These are phyloP conservation scores for Cryptosporidium tyzzeri DNA, from an alignment of 169 alveolate genomes.

Conservation along the genomic window DNA sequence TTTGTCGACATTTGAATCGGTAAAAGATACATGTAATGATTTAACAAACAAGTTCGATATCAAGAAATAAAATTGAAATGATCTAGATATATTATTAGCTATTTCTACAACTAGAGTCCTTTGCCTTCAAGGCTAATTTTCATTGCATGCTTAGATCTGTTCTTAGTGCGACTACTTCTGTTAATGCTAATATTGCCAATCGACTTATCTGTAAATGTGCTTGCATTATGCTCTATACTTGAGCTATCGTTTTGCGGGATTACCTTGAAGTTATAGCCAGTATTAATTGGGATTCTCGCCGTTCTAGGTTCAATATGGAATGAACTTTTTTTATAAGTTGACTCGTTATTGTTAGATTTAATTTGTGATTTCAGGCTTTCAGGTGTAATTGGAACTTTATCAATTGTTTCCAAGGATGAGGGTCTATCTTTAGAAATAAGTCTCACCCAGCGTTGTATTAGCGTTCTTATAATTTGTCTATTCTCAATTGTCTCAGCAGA, in stretches of 20 bases:
- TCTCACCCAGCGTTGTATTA: slow-evolving; percentile 87
- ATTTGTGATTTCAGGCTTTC: not conserved
- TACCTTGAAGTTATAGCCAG: slow-evolving; percentile 56
- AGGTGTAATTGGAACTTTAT: not conserved
- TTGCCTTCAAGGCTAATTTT: slow-evolving; percentile 66
- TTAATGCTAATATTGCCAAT: slow-evolving; percentile 14
- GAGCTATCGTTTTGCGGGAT: slow-evolving; percentile 40
- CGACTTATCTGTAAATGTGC: slow-evolving; percentile 1
- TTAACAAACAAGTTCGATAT: slow-evolving; percentile 4
- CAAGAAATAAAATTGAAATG: not conserved
- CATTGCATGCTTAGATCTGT: slow-evolving; percentile 61
- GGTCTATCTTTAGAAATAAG: slow-evolving; percentile 78
- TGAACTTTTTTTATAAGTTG: not conserved
- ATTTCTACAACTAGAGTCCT: slow-evolving; percentile 37
- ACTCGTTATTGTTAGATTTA: not conserved
- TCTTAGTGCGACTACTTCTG: not conserved
- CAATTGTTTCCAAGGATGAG: not conserved
- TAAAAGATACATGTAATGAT: slow-evolving; percentile 54
- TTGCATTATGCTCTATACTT: not conserved
- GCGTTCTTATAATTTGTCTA: slow-evolving; percentile 82
- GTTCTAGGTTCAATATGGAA: slow-evolving; percentile 48
- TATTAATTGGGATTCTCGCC: slow-evolving; percentile 50
- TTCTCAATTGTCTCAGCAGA: slow-evolving; percentile 86
- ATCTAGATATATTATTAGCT: not conserved
- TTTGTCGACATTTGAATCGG: slow-evolving; percentile 21